phyloP scores from a whole-genome alignment of 768 basidiomycete species.

The Trametes punicea region DNA sequence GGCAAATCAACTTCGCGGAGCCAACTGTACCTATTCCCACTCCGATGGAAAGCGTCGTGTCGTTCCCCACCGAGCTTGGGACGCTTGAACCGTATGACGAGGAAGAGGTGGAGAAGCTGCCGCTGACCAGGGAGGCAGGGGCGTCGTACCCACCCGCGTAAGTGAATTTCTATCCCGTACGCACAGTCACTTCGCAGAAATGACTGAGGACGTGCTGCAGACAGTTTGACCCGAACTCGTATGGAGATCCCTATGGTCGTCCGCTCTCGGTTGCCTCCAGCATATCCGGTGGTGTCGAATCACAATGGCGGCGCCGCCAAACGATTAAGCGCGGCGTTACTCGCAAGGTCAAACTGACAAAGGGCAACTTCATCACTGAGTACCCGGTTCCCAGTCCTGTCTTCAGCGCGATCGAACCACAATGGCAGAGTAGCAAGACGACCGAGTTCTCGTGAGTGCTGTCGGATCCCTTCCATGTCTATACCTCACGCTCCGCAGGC shows the following conservation, averaged over 20 bases:
- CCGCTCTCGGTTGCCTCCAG: conserved; percentile 39
- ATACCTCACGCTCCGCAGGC: conserved; percentile 38
- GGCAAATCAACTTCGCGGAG: conserved; percentile 59
- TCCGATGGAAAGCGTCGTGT: conserved; percentile 57
- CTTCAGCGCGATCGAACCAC: conserved; percentile 74
- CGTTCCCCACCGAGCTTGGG: conserved; percentile 51
- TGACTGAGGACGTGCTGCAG: conserved; percentile 10
- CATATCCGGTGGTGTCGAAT: conserved; percentile 35
- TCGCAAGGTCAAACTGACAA: conserved; percentile 90
- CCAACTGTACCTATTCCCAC: conserved; percentile 43
- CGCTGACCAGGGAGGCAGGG: conserved; percentile 56
- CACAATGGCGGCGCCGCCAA: conserved; percentile 68
- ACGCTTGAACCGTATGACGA: conserved; percentile 46
- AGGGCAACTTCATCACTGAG: conserved; percentile 90
- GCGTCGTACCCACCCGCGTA: conserved; percentile 75
- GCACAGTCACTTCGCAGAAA: not conserved
- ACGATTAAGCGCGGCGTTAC: conserved; percentile 91
- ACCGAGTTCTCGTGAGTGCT: conserved; percentile 86
- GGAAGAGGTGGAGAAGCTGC: conserved; percentile 77
- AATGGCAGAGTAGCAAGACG: conserved; percentile 66
- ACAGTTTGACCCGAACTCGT: conserved; percentile 51
- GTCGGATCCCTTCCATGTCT: not conserved
- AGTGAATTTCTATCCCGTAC: conserved; percentile 31
- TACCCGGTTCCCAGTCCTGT: conserved; percentile 86
- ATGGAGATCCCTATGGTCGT: conserved; percentile 66